Evolutionary conservation across 768 basidiomycete species (phyloP), one percentile per base, ranked within the genome.

Genomic region (Harrya chromipes): DNA sequence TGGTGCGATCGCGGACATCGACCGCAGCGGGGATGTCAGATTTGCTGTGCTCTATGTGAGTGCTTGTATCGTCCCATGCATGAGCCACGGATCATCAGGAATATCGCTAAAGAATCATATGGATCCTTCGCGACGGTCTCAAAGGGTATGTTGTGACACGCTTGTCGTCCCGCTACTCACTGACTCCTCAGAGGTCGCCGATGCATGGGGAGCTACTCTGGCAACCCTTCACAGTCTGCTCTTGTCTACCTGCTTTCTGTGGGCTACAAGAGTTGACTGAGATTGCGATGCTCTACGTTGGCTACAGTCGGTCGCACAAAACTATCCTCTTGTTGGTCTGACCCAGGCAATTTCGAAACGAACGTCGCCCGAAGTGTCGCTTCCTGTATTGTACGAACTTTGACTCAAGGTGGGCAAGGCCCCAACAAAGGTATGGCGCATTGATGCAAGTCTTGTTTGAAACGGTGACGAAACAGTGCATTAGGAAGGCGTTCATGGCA

Each of bases 201-300:
- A 19, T 59, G 75, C 42, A 10, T 50, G 45, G 20, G 63, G 56
- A 16, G 52, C 69, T 63, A 71, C 61, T 33, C 76, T 70, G 55
- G 70, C 62, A 21, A 76, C 85, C 7, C 70, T 95, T 17, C 78
- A 81, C 23, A 75, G 78, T n/a, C 70, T 94, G 9, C 72, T 97
- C 51, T 71, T 74, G 1, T 76, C 84, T 97, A 26, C 91, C 94
- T 0, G 81, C 84, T 4, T 97, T 98, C 69, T 91, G 88, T 79
- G 81, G 84, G 29, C 52, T 67, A 14, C 65, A 68, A 17, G 89
- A 90, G 54, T 62, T 90, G 24, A 68, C 67, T 0, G 75, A 77
- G 50, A 71, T 89, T n/a, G 66, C 83, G 21, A 75, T 68, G 33
- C 71, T 88, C 6, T 81, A 83, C 51, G 64, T 87, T 20, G 79